Base-by-base conservation (phyloP, 2,329 filamentous ascomycete species). In the Conoideocrella luteorostrata region DNA sequence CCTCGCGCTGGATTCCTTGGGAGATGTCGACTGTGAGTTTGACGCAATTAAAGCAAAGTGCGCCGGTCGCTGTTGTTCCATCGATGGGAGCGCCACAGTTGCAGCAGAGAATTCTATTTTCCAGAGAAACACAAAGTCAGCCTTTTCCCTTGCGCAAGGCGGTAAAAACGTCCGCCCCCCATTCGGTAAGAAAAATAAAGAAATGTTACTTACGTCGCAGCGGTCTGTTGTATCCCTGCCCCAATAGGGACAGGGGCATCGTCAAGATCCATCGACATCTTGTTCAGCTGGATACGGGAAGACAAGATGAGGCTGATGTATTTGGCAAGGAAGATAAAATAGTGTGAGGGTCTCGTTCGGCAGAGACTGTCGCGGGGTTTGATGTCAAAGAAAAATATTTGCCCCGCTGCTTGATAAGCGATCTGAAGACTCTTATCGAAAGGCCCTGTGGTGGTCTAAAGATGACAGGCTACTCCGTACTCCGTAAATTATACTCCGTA, bases 11-110 rank as follows among this genome's bases (percentile, higher is more conserved):
- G 51, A 97, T 90, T 47, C 88, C 89, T 61, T 85, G 75, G 21
- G 90, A 94, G 54, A 96, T 91, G 67, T 98, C 93, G 67, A 94
- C 80, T 39, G 89, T 94, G 55, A 94, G 79, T 65, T 95, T 95
- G 62, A 97, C 82, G 66, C 93, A 97, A 72, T 97, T 91, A 65
- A 88, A 88, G 71, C 93, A 98, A 45, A 96, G 82, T 32, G 93
- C 90, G 49, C 89, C 89, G 42, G 86, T 83, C 21, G 87, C 76
- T 12, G 82, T 80, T 15, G 89, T 95, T 65, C 93, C 93, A 66
- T 96, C 90, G 58, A 98, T 95, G 30, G 91, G 84, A 48, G 88
- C 89, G 60, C 91, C 93, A 66, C 93, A 98, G 75, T 97, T 95
- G 72, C 88, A 95, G 69, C 93, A 98, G 46, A 98, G 85, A 61